A percentile compares a stretch with the other conserved stretches of the same genome.
These are phyloP conservation scores for Cardamine occulta DNA, from an alignment of 345 rosid species.

Conservation along the genomic window DNA sequence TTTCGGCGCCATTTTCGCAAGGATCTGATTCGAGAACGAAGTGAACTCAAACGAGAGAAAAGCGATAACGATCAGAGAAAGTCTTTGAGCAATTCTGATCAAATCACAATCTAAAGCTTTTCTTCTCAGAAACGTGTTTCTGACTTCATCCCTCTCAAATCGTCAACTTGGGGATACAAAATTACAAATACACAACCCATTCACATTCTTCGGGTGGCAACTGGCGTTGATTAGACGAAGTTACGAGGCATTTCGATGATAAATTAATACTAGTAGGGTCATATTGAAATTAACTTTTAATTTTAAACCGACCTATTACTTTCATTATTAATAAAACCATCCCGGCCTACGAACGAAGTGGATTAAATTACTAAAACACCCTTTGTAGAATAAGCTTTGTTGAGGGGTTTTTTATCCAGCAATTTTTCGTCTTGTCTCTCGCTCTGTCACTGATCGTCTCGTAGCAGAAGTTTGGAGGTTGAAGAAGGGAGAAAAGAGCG, in stretches of 20 bases:
- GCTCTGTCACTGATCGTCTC: conserved; percentile 19
- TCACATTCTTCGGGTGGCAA: neutral
- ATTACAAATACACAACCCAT: too few relatives aligned
- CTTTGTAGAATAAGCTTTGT: neutral
- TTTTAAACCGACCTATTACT: neutral
- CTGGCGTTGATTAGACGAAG: conserved; percentile 42
- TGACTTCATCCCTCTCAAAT: conserved; percentile 18
- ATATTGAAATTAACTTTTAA: neutral
- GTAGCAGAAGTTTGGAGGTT: conserved; percentile 17
- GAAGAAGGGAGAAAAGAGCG: conserved; percentile 66
- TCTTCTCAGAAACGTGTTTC: conserved; percentile 18
- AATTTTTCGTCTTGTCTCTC: neutral
- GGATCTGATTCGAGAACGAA: conserved; percentile 28
- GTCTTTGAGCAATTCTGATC: conserved; percentile 31
- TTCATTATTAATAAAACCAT: neutral
- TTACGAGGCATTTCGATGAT: neutral
- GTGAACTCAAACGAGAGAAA: conserved; percentile 24
- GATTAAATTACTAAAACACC: conserved; percentile 2
- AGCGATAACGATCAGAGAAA: conserved; percentile 32
- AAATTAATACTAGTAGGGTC: neutral
- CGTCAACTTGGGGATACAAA: conserved; percentile 28
- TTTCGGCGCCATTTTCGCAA: conserved; percentile 60
- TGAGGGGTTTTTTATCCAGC: neutral
- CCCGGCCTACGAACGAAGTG: neutral
- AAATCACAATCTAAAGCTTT: conserved; percentile 18